Percentiles rank a stretch among this genome's conserved stretches.
These are phyloP conservation scores for Crotalaria pallida DNA, from an alignment of 306 rosid species.

Conservation along the genomic window DNA sequence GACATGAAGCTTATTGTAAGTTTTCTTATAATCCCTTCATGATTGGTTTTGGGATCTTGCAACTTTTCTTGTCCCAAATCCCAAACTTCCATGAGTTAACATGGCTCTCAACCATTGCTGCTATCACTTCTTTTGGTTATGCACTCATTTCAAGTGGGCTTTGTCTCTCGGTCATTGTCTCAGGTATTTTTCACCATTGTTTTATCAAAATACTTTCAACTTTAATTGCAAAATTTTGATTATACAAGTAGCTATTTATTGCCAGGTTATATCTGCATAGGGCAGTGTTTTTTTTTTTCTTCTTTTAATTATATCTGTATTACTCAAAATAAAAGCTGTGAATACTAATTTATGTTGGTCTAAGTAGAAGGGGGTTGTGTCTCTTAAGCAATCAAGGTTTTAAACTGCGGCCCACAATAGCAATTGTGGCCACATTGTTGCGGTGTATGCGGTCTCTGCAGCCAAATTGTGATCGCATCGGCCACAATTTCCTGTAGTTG, in stretches of 20 bases:
- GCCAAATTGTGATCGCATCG: too few relatives aligned
- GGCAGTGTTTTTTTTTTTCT: too few relatives aligned
- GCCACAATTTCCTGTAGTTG: too few relatives aligned
- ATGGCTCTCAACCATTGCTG: constrained; percentile 54
- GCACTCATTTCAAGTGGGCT: constrained; percentile 47
- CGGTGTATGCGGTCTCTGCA: too few relatives aligned
- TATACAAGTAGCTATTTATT: not conserved
- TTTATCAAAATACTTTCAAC: not conserved
- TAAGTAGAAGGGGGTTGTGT: too few relatives aligned
- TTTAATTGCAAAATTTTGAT: not conserved
- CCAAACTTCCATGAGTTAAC: constrained; percentile 51
- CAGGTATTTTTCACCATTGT: constrained; percentile 20
- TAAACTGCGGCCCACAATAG: too few relatives aligned
- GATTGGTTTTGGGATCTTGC: constrained; percentile 42
- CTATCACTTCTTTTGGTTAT: constrained; percentile 61
- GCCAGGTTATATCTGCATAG: not conserved
- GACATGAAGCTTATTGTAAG: constrained; percentile 40
- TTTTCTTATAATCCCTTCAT: constrained; percentile 53
- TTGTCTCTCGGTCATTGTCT: constrained; percentile 31
- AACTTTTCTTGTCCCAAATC: constrained; percentile 54
- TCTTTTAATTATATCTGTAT: not conserved
- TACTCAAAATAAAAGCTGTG: not conserved
- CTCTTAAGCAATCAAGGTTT: too few relatives aligned
- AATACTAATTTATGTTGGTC: too few relatives aligned
- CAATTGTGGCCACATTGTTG: too few relatives aligned